These are phyloP conservation scores for Fusarium vanettenii DNA, from an alignment of 2,329 filamentous ascomycete species.

Conservation along the genomic window DNA sequence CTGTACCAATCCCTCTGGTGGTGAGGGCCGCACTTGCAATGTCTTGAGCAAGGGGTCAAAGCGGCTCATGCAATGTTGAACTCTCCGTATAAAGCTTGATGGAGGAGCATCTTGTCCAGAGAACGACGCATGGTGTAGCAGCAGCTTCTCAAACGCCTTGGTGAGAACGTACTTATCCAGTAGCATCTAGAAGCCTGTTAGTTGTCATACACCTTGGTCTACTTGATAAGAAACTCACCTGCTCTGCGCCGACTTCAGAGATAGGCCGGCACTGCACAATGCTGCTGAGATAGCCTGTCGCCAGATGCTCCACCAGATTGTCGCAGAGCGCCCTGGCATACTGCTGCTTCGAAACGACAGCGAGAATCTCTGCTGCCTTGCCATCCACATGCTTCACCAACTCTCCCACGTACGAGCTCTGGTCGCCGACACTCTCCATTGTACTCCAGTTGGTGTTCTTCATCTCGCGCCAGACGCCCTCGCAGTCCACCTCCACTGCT, in stretches of 20 bases:
- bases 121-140: conserved; percentile 70
- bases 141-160: conserved; percentile 78
- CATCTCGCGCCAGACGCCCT: conserved; percentile 96
- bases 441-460: conserved; percentile 94
- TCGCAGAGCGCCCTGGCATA: conserved; percentile 96
- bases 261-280: conserved; percentile 92
- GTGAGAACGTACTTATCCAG: conserved; percentile 93
- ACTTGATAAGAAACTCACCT: conserved; percentile 62
- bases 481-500: conserved; percentile 83
- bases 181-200: conserved; percentile 75
- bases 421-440: conserved; percentile 92
- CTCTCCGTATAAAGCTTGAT: conserved; percentile 83
- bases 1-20: conserved; percentile 93
- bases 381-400: conserved; percentile 79
- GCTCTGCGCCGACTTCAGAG: conserved; percentile 93
- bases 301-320: conserved; percentile 90
- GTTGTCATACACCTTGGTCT: conserved; percentile 6
- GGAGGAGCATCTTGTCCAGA: conserved; percentile 55
- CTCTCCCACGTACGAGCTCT: conserved; percentile 91
- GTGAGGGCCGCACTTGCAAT: conserved; percentile 90
- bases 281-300: conserved; percentile 81
- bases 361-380: conserved; percentile 79
- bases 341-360: conserved; percentile 85
- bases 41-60: conserved; percentile 96
- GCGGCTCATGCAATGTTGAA: conserved; percentile 84